Base-by-base conservation (phyloP, 2,329 filamentous ascomycete genomes). In the Hypoxylon rubiginosum region DNA sequence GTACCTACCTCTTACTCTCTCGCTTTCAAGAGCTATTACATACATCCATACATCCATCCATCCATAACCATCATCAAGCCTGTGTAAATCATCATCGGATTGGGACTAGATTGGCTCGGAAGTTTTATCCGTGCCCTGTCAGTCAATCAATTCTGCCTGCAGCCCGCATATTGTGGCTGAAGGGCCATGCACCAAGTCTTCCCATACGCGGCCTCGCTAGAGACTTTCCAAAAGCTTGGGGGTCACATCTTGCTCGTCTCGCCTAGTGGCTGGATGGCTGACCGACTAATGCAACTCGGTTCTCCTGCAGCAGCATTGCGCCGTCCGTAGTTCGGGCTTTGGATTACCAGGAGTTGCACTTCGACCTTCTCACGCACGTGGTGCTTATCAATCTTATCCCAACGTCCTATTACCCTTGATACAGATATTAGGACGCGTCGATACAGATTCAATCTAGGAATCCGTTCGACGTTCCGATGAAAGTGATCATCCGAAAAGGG, bases 341-440 rank as follows among this genome's bases (percentile, higher is more conserved):
- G 26, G 52, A 59, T 32, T 57, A 56, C 50, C 49, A 62, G 53
- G 49, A 62, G 53, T 56, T 50, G 53, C 41, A 26, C 24, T 41
- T 56, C 28, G 45, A 61, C 46, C 41, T 54, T 63, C 59, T 62
- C 48, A 36, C 39, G 67, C 67, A 70, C 67, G 67, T 70, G 67
- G 62, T 70, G 67, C 61, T 66, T 67, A 65, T 66, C 61, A 70
- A 68, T 70, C 67, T 70, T 70, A 68, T 64, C 67, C 59, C 62
- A 66, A 68, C 67, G 62, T 67, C 67, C 57, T 62, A 64, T 67
- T 55, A 46, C 49, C 21, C 60, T 64, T 59, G 48, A 59, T 64
- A 63, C 52, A 61, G 45, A 45, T 57, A 62, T 61, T 48, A 57
- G 58, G 41, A 39, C 30, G 55, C 26, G 21, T 62, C 58, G 48